phyloP scores from a whole-genome alignment of 177 flowering plant species.

The Vitis hybrid region DNA sequence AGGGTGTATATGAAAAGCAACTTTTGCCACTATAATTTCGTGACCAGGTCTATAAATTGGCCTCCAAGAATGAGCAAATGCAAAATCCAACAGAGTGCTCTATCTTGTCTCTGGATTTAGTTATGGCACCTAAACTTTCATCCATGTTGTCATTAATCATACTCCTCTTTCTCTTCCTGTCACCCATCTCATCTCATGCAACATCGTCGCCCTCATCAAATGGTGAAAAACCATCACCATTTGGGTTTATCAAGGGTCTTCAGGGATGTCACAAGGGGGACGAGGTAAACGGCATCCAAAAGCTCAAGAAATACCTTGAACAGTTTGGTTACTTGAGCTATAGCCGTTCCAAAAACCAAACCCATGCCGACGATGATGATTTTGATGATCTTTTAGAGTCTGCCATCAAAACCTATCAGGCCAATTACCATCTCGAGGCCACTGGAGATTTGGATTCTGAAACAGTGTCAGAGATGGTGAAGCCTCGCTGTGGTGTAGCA shows the following conservation, averaged over 20 bases:
- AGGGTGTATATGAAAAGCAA: too few relatives aligned
- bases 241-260: slow-evolving; percentile 11
- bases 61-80: too few relatives aligned
- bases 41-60: too few relatives aligned
- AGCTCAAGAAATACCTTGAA: slow-evolving; percentile 20
- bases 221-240: slow-evolving; percentile 4
- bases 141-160: too few relatives aligned
- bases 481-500: slow-evolving; percentile 35
- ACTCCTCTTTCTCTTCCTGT: too few relatives aligned
- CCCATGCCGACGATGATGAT: slow-evolving; percentile 7
- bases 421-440: slow-evolving; percentile 25
- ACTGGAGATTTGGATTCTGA: slow-evolving; percentile 30
- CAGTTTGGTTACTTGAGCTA: slow-evolving; percentile 24
- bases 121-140: too few relatives aligned
- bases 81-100: too few relatives aligned
- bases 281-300: slow-evolving; percentile 13
- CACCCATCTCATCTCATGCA: too few relatives aligned
- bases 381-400: slow-evolving; percentile 35
- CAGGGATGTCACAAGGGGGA: slow-evolving; percentile 21
- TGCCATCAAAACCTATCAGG: slow-evolving; percentile 41
- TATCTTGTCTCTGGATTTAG: too few relatives aligned
- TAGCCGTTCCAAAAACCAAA: background rate
- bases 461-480: slow-evolving; percentile 23
- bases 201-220: too few relatives aligned
- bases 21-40: too few relatives aligned